Conservation (phyloP, 208 protist genomes). For the Crithidia brevicula region DNA sequence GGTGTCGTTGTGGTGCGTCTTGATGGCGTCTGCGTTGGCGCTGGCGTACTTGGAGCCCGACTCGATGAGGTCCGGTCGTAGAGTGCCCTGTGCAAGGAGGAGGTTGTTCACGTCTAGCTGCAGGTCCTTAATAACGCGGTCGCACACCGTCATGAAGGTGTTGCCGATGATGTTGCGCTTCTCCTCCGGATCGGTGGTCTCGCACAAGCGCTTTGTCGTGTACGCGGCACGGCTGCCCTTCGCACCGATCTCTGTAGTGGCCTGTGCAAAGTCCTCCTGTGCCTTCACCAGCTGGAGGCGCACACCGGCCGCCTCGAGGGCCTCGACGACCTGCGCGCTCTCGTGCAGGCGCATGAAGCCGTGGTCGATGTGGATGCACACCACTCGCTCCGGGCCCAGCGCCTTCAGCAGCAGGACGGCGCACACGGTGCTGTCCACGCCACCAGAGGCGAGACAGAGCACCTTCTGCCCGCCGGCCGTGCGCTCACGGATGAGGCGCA, state of each 20-base stretch:
- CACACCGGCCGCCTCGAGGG: constrained; percentile 79
- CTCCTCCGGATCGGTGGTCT: constrained; percentile 84
- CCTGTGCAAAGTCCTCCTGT: constrained; percentile 72
- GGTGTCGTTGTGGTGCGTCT: constrained; percentile 99
- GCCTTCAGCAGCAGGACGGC: constrained; percentile 96
- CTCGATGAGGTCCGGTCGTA: constrained; percentile 98
- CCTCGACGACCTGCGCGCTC: constrained; percentile 79
- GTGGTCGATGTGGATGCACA: constrained; percentile 98
- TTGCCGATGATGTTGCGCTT: constrained; percentile 99
- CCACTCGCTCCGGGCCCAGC: constrained; percentile 92
- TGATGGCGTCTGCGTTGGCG: constrained; percentile 94
- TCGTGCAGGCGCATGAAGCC: constrained; percentile 98
- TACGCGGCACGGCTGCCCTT: constrained; percentile 55
- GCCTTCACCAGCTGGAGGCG: constrained; percentile 77
- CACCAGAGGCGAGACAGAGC: constrained; percentile 97
- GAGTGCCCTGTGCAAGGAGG: constrained; percentile 95
- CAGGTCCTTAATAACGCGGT: constrained; percentile 72
- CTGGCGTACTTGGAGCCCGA: constrained; percentile 87
- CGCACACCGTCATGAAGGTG: constrained; percentile 96
- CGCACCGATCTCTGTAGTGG: constrained; percentile 76
- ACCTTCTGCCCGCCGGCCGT: constrained; percentile 91
- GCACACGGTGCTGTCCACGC: constrained; percentile 98
- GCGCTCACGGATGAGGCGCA: constrained; percentile 89
- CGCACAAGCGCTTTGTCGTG: constrained; percentile 62
- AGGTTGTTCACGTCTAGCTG: constrained; percentile 65